These are phyloP conservation scores for Kernera saxatilis DNA, from an alignment of 345 rosid genomes.

Conservation along the genomic window DNA sequence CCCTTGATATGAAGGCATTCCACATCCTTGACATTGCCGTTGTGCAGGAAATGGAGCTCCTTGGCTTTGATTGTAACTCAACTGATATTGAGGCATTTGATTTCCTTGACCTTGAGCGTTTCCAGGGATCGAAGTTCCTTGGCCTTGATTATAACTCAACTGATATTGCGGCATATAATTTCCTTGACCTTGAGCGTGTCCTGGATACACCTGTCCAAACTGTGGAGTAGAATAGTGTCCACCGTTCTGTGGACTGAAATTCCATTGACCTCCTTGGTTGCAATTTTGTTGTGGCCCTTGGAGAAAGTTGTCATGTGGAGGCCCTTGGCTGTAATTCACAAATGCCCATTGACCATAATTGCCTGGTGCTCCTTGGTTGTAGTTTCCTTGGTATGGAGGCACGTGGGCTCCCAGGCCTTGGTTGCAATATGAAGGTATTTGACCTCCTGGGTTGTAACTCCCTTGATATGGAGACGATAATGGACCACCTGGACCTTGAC, in stretches of 20 bases:
- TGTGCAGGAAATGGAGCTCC: constrained; percentile 14
- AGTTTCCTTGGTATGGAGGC: constrained; percentile 28
- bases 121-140: not conserved
- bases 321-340: constrained; percentile 30
- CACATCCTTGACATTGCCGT: constrained; percentile 32
- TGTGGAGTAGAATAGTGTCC: constrained; percentile 11
- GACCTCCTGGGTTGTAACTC: constrained; percentile 36
- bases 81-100: constrained; percentile 15
- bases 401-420: constrained; percentile 39
- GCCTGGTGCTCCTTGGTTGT: constrained; percentile 31
- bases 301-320: constrained; percentile 19
- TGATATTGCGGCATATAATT: constrained; percentile 14
- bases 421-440: constrained; percentile 29
- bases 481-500: constrained; percentile 25
- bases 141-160: constrained; percentile 15
- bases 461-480: constrained; percentile 26
- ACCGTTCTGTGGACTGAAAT: constrained; percentile 19
- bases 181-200: constrained; percentile 1
- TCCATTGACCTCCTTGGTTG: constrained; percentile 36
- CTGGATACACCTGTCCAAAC: constrained; percentile 10
- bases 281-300: constrained; percentile 27
- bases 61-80: constrained; percentile 16
- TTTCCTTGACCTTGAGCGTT: not conserved
- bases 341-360: constrained; percentile 34
- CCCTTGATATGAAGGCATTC: constrained; percentile 26